Evolutionary conservation across 78 protist genomes (phyloP).

Genomic region (Andalucia godoyi): DNA sequence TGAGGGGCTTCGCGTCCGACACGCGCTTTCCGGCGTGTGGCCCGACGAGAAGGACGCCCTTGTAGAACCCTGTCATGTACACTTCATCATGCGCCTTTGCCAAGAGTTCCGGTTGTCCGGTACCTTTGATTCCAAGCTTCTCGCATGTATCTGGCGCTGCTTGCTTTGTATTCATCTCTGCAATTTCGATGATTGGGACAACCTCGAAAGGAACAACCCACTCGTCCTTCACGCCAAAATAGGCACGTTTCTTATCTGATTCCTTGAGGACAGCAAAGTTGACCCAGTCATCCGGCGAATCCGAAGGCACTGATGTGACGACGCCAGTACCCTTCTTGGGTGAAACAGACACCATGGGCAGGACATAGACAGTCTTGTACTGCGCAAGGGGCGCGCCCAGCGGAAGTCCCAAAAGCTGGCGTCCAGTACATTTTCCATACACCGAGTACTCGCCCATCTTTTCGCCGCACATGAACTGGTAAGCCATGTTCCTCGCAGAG

Average conservation of each 20-base stretch:
- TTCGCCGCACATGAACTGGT: slow-evolving; percentile 42
- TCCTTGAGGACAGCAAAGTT: slow-evolving; percentile 75
- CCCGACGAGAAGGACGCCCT: slow-evolving; percentile 63
- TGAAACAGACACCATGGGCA: slow-evolving; percentile 86
- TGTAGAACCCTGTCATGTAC: slow-evolving; percentile 73
- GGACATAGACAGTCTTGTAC: slow-evolving; percentile 61
- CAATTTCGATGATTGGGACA: slow-evolving; percentile 76
- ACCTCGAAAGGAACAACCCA: slow-evolving; percentile 71
- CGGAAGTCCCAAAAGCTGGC: slow-evolving; percentile 72
- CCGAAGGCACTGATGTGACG: slow-evolving; percentile 92
- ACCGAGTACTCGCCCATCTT: slow-evolving; percentile 33
- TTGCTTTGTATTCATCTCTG: slow-evolving; percentile 19
- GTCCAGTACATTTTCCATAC: slow-evolving; percentile 53
- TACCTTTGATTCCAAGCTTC: slow-evolving; percentile 63
- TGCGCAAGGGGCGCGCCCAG: slow-evolving; percentile 66
- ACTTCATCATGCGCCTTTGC: slow-evolving; percentile 78
- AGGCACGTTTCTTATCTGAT: slow-evolving; percentile 50
- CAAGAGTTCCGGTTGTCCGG: slow-evolving; percentile 66
- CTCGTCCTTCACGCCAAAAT: slow-evolving; percentile 62
- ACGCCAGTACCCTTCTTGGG: slow-evolving; percentile 88
- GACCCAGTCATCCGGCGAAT: slow-evolving; percentile 97
- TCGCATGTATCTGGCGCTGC: slow-evolving; percentile 67
- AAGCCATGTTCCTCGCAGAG: slow-evolving; percentile 78
- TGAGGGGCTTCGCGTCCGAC: slow-evolving; percentile 72
- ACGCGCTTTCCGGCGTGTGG: slow-evolving; percentile 56